A percentile compares a stretch with the other conserved stretches of the same genome.
phyloP scores from a whole-genome alignment of 2,329 filamentous ascomycete genomes.

The Sclerotinia subarctica region DNA sequence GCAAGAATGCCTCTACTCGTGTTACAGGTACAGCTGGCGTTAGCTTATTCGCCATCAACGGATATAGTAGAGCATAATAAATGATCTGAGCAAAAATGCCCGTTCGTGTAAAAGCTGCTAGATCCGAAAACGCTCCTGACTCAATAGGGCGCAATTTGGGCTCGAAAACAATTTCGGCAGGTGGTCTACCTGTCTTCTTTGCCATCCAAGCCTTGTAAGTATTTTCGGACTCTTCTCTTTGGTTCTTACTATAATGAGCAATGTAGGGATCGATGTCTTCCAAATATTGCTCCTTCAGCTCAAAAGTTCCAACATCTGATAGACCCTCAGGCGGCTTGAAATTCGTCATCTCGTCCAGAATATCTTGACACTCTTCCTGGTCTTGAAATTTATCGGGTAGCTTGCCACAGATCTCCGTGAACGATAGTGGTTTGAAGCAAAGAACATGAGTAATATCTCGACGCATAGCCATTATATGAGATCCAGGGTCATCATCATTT shows the following conservation, averaged over 20 bases:
- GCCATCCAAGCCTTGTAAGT: slow-evolving; percentile 85
- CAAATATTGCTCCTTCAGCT: slow-evolving; percentile 80
- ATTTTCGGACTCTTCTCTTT: slow-evolving; percentile 89
- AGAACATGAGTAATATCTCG: slow-evolving; percentile 90
- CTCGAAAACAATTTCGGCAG: slow-evolving; percentile 86
- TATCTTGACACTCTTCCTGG: slow-evolving; percentile 78
- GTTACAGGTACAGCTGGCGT: slow-evolving; percentile 76
- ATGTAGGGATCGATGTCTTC: slow-evolving; percentile 93
- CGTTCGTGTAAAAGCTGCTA: slow-evolving; percentile 78
- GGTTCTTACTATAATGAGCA: slow-evolving; percentile 94
- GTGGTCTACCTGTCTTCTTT: slow-evolving; percentile 76
- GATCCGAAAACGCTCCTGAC: slow-evolving; percentile 70
- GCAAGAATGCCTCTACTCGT: slow-evolving; percentile 84
- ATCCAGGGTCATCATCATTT: slow-evolving; percentile 60
- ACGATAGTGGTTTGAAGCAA: slow-evolving; percentile 94
- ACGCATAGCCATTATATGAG: slow-evolving; percentile 69
- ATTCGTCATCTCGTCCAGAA: slow-evolving; percentile 81
- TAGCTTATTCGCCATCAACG: slow-evolving; percentile 63
- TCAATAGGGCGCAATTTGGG: slow-evolving; percentile 75
- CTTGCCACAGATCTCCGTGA: slow-evolving; percentile 83
- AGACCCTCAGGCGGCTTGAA: slow-evolving; percentile 90
- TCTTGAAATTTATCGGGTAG: slow-evolving; percentile 88
- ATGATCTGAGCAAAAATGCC: slow-evolving; percentile 86
- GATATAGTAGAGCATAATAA: slow-evolving; percentile 82
- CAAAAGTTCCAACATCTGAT: slow-evolving; percentile 90